A percentile compares a stretch with the other conserved stretches of the same genome.
Conservation (phyloP, 108 stramenopile genomes). For the Chaetoceros tenuissimus region DNA sequence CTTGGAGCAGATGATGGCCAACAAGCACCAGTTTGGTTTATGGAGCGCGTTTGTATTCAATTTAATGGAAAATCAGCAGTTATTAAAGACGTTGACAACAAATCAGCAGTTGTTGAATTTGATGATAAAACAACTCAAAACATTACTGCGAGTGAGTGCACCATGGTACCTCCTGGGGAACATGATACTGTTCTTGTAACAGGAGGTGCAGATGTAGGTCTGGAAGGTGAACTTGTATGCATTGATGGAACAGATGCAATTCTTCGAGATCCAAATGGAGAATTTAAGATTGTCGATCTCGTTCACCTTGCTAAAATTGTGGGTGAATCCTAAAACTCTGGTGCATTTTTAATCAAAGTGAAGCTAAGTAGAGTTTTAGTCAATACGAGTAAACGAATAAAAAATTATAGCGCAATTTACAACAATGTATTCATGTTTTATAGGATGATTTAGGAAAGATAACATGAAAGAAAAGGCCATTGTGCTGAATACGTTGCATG, state of each 20-base stretch:
- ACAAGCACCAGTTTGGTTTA: slow-evolving; percentile 84
- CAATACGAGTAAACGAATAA: not conserved
- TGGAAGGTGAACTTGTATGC: slow-evolving; percentile 84
- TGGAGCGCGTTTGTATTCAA: slow-evolving; percentile 86
- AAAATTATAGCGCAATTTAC: no score
- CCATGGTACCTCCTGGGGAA: slow-evolving; percentile 69
- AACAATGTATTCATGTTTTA: no score
- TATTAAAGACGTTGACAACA: slow-evolving; percentile 79
- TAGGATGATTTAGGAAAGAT: no score
- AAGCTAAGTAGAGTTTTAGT: not conserved
- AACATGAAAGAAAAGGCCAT: no score
- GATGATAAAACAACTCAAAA: slow-evolving; percentile 56
- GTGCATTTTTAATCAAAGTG: no score
- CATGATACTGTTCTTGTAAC: slow-evolving; percentile 86
- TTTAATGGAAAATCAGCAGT: slow-evolving; percentile 45
- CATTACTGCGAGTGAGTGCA: slow-evolving; percentile 52
- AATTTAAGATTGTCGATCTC: slow-evolving; percentile 91
- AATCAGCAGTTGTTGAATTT: slow-evolving; percentile 61
- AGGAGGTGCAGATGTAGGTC: slow-evolving; percentile 81
- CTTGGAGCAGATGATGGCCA: slow-evolving; percentile 45
- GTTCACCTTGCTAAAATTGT: slow-evolving; percentile 76
- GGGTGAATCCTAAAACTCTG: slow-evolving; percentile 9
- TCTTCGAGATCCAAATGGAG: slow-evolving; percentile 83
- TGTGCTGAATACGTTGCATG: no score
- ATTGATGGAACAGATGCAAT: slow-evolving; percentile 91